A percentile compares a stretch with the other conserved stretches of the same genome.
Conservation (phyloP, 495 filamentous ascomycete species). For the Hypoxylon fuscum region DNA sequence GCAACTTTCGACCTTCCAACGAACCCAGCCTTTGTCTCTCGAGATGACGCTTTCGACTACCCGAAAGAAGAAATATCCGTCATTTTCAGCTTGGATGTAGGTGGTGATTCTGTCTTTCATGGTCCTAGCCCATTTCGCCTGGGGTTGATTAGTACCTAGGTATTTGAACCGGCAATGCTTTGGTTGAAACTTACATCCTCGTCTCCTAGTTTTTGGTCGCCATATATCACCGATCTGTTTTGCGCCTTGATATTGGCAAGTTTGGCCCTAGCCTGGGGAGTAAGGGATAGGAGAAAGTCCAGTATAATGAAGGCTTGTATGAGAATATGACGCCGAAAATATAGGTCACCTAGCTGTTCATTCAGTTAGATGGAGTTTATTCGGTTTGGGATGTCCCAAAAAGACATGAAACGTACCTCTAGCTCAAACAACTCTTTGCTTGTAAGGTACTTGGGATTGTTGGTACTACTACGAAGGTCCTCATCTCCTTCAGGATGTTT, state of each 20-base stretch:
- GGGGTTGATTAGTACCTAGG: slow-evolving; percentile 12
- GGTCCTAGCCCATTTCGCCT: slow-evolving; percentile 77
- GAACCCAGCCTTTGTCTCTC: slow-evolving; percentile 96
- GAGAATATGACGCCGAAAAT: slow-evolving; percentile 91
- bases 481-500: slow-evolving; percentile 66
- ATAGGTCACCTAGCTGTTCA: slow-evolving; percentile 82
- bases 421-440: slow-evolving; percentile 94
- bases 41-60: slow-evolving; percentile 96
- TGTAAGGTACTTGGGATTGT: slow-evolving; percentile 96
- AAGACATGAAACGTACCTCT: slow-evolving; percentile 66
- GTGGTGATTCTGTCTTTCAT: slow-evolving; percentile 77
- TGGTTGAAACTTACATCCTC: slow-evolving; percentile 73
- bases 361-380: slow-evolving; percentile 25
- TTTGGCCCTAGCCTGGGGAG: slow-evolving; percentile 81
- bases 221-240: slow-evolving; percentile 89
- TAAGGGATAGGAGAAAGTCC: slow-evolving; percentile 90
- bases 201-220: slow-evolving; percentile 73
- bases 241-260: slow-evolving; percentile 67
- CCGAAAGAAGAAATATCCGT: slow-evolving; percentile 91
- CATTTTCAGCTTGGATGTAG: slow-evolving; percentile 79
- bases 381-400: background rate
- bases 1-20: slow-evolving; percentile 96
- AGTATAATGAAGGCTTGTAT: slow-evolving; percentile 94
- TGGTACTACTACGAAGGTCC: slow-evolving; percentile 61
- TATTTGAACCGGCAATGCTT: background rate